These are phyloP conservation scores for Sporothrix phasma DNA, from an alignment of 2,329 filamentous ascomycete genomes.

Conservation along the genomic window DNA sequence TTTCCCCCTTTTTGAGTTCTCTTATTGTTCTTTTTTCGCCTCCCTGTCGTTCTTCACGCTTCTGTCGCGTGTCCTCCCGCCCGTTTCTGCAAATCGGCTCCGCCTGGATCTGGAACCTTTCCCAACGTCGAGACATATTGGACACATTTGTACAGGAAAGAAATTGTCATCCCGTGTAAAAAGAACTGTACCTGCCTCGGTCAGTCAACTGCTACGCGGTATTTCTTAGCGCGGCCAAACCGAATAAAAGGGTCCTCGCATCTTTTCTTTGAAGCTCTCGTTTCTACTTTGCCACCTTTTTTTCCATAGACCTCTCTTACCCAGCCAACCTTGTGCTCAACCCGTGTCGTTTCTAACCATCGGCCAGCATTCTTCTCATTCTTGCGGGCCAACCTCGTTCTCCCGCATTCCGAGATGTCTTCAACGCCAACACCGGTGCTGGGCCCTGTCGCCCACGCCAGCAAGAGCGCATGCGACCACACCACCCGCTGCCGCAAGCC, in stretches of 20 bases:
- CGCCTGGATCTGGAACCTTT: slow-evolving; percentile 8
- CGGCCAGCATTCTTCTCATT: slow-evolving; percentile 69
- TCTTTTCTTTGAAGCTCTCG: neutral
- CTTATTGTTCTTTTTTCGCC: slow-evolving; percentile 1
- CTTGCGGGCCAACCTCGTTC: slow-evolving; percentile 67
- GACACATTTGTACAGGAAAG: neutral
- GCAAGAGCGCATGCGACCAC: slow-evolving; percentile 6
- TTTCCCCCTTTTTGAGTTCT: neutral
- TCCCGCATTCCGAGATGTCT: slow-evolving; percentile 50
- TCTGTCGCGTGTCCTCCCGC: slow-evolving; percentile 15
- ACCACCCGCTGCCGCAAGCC: neutral
- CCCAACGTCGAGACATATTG: slow-evolving; percentile 1
- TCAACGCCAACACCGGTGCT: slow-evolving; percentile 55
- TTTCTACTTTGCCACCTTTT: neutral
- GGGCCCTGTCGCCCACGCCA: slow-evolving; percentile 37
- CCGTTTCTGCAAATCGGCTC: slow-evolving; percentile 6
- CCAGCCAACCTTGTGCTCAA: neutral
- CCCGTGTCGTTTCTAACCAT: slow-evolving; percentile 10
- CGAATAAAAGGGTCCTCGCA: slow-evolving; percentile 6
- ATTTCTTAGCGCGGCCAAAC: neutral
- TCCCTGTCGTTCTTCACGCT: slow-evolving; percentile 4
- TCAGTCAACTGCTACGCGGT: neutral
- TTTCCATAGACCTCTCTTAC: too few species aligned
- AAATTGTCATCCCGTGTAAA: neutral
- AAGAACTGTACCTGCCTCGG: neutral